Evolutionary conservation across 148 eudicot genomes (phyloP).

Genomic region (Bassia scoparia): DNA sequence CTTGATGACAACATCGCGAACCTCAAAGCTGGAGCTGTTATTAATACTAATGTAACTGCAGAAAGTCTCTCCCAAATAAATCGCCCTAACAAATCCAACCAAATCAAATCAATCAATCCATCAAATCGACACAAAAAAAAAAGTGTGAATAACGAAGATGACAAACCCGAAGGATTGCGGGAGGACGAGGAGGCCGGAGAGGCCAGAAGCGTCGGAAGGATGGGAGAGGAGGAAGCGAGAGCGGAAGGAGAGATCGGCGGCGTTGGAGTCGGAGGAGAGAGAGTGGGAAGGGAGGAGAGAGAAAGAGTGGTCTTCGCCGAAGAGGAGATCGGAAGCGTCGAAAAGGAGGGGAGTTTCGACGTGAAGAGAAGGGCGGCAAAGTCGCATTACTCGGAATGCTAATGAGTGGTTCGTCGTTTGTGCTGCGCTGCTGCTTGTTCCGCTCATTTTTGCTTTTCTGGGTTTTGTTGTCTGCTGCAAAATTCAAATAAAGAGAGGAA

Average conservation of each 20-base stretch:
- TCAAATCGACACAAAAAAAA: not conserved
- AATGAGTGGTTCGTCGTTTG: slow-evolving; percentile 56
- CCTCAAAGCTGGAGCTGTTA: slow-evolving; percentile 86
- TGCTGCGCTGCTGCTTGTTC: slow-evolving; percentile 19
- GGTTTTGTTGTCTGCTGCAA: too few relatives aligned
- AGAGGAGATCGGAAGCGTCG: slow-evolving; percentile 72
- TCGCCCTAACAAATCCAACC: slow-evolving; percentile 52
- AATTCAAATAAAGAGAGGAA: too few relatives aligned
- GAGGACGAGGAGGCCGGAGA: slow-evolving; percentile 84
- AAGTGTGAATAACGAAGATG: not conserved
- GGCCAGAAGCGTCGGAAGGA: slow-evolving; percentile 61
- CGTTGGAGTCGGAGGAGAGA: slow-evolving; percentile 18
- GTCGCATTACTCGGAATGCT: slow-evolving; percentile 91
- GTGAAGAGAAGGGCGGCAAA: slow-evolving; percentile 86
- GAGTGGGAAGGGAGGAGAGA: slow-evolving; percentile 40
- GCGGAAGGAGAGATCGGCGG: slow-evolving; percentile 42
- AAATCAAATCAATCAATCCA: not conserved
- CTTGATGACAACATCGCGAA: slow-evolving; percentile 77
- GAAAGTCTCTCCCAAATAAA: slow-evolving; percentile 96
- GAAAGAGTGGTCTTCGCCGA: slow-evolving; percentile 62
- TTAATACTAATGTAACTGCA: slow-evolving; percentile 95
- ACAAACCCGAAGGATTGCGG: slow-evolving; percentile 89
- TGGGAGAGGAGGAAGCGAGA: slow-evolving; percentile 59
- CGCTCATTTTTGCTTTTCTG: slow-evolving; percentile 30
- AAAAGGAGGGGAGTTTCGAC: slow-evolving; percentile 73